Evolutionary conservation across 208 protist genomes (phyloP).

Genomic region (Blastocrithidia nonstop): DNA sequence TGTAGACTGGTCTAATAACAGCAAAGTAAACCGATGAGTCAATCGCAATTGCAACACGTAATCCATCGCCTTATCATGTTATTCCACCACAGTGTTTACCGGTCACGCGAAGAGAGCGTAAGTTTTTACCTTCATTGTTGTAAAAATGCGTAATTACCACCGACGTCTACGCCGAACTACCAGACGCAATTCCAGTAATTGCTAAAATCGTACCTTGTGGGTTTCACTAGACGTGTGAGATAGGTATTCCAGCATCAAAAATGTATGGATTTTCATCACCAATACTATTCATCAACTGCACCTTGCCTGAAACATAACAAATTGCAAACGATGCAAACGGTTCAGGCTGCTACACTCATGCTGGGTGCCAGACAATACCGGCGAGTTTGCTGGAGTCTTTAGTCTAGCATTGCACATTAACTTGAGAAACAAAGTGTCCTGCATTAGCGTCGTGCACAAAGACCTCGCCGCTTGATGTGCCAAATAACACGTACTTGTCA

Average conservation of each 20-base stretch:
- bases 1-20: constrained; percentile 92
- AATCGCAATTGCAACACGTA: constrained; percentile 89
- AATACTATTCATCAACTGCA: constrained; percentile 88
- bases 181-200: constrained; percentile 48
- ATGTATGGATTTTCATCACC: constrained; percentile 73
- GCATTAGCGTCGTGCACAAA: constrained; percentile 74
- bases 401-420: constrained; percentile 41
- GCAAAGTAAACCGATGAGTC: constrained; percentile 95
- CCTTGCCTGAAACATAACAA: constrained; percentile 73
- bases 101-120: constrained; percentile 84
- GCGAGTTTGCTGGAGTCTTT: constrained; percentile 15
- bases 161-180: constrained; percentile 6
- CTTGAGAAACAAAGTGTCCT: constrained; percentile 63
- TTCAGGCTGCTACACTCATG: constrained; percentile 67
- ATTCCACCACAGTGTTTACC: constrained; percentile 76
- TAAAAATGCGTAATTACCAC: constrained; percentile 90
- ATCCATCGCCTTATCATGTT: constrained; percentile 88
- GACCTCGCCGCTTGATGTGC: constrained; percentile 75
- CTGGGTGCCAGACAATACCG: constrained; percentile 74
- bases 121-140: constrained; percentile 75
- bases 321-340: constrained; percentile 75
- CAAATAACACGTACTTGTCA: constrained; percentile 83
- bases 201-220: constrained; percentile 86
- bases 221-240: constrained; percentile 84
- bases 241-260: constrained; percentile 80